Conservation (phyloP, 768 basidiomycete genomes). For the Flagelloscypha sp. region DNA sequence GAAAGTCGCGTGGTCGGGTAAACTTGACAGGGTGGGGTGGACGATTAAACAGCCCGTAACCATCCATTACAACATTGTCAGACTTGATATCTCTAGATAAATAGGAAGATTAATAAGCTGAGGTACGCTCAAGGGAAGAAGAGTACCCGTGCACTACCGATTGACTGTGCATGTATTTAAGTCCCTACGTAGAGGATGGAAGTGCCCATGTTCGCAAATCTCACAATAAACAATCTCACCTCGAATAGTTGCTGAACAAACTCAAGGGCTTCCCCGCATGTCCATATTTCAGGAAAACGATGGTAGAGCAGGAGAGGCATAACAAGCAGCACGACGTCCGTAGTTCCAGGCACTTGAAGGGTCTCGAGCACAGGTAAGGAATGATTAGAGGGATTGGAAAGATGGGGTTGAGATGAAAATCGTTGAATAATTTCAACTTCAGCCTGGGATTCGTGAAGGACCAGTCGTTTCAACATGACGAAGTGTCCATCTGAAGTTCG, state of each 20-base stretch:
- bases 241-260: conserved; percentile 4
- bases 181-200: conserved; percentile 1
- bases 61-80: conserved; percentile 14
- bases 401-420: conserved; percentile 2
- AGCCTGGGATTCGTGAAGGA: neutral
- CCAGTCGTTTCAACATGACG: conserved; percentile 5
- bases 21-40: conserved; percentile 5
- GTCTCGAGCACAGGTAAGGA: conserved; percentile 1
- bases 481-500: conserved; percentile 6
- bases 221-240: conserved; percentile 1
- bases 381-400: conserved; percentile 1
- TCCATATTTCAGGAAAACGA: neutral
- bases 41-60: too few relatives aligned
- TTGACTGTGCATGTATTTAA: conserved; percentile 3
- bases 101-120: too few relatives aligned
- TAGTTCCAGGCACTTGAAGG: conserved; percentile 2
- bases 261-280: conserved; percentile 3
- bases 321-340: neutral
- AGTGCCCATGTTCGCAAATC: neutral
- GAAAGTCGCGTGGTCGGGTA: conserved; percentile 6
- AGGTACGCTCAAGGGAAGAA: too few relatives aligned
- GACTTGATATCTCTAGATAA: conserved; percentile 10
- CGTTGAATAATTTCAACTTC: conserved; percentile 7
- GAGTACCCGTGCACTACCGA: conserved; percentile 3
- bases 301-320: conserved; percentile 4